phyloP scores from a whole-genome alignment of 1,284 basidiomycete genomes.

The Takashimella tepidaria region DNA sequence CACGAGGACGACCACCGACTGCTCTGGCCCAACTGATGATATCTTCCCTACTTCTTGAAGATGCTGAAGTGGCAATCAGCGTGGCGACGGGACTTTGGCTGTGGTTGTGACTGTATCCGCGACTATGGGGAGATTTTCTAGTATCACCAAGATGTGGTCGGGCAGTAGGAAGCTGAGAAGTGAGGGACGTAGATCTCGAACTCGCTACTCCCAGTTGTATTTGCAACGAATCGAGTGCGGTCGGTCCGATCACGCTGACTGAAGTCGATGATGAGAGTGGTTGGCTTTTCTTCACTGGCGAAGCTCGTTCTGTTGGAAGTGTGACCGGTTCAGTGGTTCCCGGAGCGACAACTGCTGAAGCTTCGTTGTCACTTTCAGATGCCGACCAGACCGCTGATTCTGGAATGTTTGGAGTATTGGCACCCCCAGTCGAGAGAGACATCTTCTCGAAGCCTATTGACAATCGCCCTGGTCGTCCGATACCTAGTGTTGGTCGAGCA shows the following conservation, averaged over 20 bases:
- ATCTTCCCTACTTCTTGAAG: conserved; percentile 42
- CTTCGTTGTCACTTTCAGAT: conserved; percentile 35
- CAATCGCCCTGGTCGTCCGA: not conserved
- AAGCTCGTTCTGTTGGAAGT: conserved; percentile 4
- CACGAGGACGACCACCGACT: conserved; percentile 19
- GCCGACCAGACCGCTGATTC: conserved; percentile 41
- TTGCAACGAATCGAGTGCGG: not conserved
- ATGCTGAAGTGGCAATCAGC: conserved; percentile 35
- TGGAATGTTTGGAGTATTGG: conserved; percentile 28
- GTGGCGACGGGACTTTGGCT: conserved; percentile 26
- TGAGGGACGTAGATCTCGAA: conserved; percentile 7
- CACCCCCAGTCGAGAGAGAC: conserved; percentile 29
- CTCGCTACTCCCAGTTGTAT: not conserved
- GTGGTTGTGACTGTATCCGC: conserved; percentile 1
- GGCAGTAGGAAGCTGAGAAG: conserved; percentile 11
- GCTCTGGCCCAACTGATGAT: conserved; percentile 43
- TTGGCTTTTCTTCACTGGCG: conserved; percentile 2
- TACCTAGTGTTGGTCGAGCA: not conserved
- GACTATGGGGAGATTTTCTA: conserved; percentile 9
- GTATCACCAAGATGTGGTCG: conserved; percentile 2
- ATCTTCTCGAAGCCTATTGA: conserved; percentile 13
- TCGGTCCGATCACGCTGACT: not conserved
- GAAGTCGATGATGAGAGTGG: not conserved
- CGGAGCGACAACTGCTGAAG: not conserved
- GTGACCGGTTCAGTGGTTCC: not conserved